Conservation (phyloP, 805 yeast species). For the Metschnikowia sp. region DNA sequence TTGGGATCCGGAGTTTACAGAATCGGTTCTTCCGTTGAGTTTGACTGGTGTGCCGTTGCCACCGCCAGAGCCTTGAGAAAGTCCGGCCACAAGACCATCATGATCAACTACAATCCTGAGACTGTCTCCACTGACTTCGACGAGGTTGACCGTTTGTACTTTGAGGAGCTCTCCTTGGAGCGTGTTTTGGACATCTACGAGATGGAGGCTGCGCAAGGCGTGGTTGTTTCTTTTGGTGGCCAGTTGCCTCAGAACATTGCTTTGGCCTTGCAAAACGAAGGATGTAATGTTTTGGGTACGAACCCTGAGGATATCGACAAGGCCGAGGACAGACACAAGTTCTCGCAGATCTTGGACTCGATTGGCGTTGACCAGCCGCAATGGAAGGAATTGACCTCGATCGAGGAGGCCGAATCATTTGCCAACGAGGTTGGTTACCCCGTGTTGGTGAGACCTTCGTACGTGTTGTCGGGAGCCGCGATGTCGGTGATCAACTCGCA, state of each 20-base stretch:
- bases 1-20: conserved; percentile 99
- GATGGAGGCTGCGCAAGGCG: conserved; percentile 84
- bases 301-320: conserved; percentile 91
- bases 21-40: conserved; percentile 97
- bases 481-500: conserved; percentile 88
- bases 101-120: conserved; percentile 98
- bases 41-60: conserved; percentile 99
- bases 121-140: conserved; percentile 98
- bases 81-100: conserved; percentile 82
- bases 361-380: conserved; percentile 95
- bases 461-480: conserved; percentile 97
- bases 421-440: conserved; percentile 90
- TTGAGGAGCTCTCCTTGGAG: conserved; percentile 92
- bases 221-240: conserved; percentile 96
- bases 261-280: conserved; percentile 69
- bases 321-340: conserved; percentile 98
- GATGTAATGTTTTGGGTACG: conserved; percentile 90
- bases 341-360: conserved; percentile 88
- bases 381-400: conserved; percentile 91
- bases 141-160: conserved; percentile 95
- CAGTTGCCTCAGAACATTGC: conserved; percentile 98
- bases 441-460: conserved; percentile 95
- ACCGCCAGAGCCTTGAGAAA: conserved; percentile 92
- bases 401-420: conserved; percentile 79
- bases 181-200: conserved; percentile 97